Evolutionary conservation across 305 asterid species (phyloP).

Genomic region (Andrographis paniculata): DNA sequence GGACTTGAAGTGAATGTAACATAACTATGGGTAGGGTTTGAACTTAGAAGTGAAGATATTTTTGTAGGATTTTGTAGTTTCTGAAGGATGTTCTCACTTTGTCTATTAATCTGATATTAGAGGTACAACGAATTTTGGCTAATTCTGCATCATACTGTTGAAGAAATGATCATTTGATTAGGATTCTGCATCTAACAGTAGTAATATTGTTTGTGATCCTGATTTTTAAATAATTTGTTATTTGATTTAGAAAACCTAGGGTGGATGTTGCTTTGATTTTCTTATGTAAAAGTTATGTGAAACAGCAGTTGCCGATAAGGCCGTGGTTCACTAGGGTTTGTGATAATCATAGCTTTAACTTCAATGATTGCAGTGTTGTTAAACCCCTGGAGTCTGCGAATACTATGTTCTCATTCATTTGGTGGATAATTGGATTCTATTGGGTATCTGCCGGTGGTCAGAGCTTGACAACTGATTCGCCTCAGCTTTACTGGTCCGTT

Average conservation of each 20-base stretch:
- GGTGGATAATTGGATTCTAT: constrained; percentile 91
- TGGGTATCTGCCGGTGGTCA: constrained; percentile 81
- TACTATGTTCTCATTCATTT: constrained; percentile 59
- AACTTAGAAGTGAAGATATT: too few relatives aligned
- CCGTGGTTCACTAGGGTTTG: background rate
- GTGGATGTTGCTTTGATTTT: too few relatives aligned
- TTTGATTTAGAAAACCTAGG: background rate
- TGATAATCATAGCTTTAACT: background rate
- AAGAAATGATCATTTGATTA: constrained; percentile 7
- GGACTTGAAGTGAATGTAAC: too few relatives aligned
- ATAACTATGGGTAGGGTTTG: too few relatives aligned
- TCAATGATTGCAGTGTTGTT: constrained; percentile 39
- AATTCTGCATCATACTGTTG: constrained; percentile 11
- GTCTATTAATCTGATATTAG: too few relatives aligned
- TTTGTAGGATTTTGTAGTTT: too few relatives aligned
- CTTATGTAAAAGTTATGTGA: too few relatives aligned
- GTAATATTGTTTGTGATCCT: constrained; percentile 5
- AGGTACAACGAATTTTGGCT: background rate
- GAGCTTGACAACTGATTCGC: constrained; percentile 61
- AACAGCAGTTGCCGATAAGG: background rate
- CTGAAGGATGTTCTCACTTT: too few relatives aligned
- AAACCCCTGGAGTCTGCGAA: constrained; percentile 60
- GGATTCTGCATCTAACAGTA: constrained; percentile 7
- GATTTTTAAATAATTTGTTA: background rate
- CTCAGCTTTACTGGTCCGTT: constrained; percentile 96